A percentile compares a stretch with the other conserved stretches of the same genome.
Evolutionary conservation across 1,284 basidiomycete genomes (phyloP).

Genomic region (Ceratobasidium sp.): DNA sequence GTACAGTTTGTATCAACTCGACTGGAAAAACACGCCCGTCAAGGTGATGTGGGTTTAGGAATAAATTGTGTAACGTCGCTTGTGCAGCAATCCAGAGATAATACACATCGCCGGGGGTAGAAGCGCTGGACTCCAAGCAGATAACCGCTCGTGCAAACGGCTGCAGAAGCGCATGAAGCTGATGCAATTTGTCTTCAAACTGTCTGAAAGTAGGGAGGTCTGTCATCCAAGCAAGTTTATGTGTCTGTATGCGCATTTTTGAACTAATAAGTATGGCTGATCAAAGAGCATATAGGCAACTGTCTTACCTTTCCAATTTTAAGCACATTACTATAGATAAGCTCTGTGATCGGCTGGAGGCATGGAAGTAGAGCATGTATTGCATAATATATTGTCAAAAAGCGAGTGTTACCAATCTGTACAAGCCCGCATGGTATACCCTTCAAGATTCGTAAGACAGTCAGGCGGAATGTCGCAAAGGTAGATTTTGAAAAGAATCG

Average conservation of each 20-base stretch:
- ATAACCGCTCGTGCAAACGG: constrained; percentile 31
- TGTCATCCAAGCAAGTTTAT: constrained; percentile 6
- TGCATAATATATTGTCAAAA: not conserved
- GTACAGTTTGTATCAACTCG: not conserved
- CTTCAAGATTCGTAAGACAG: constrained; percentile 30
- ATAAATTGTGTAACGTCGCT: constrained; percentile 8
- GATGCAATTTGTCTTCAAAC: not conserved
- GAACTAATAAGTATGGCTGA: not conserved
- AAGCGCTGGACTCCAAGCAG: constrained; percentile 30
- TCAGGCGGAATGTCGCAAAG: constrained; percentile 51
- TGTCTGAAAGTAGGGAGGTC: not conserved
- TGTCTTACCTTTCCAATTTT: not conserved
- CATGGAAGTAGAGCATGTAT: not conserved
- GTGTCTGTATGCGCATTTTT: not conserved
- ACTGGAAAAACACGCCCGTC: not conserved
- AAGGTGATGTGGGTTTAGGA: not conserved
- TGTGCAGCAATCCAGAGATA: constrained; percentile 37
- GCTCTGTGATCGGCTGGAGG: not conserved
- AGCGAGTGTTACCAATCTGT: not conserved
- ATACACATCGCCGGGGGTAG: constrained; percentile 30
- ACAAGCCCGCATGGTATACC: not conserved
- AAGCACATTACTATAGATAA: not conserved
- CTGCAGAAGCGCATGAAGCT: constrained; percentile 17
- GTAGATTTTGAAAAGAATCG: constrained; percentile 55
- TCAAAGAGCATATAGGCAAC: not conserved